Base-by-base conservation (phyloP, 2,329 filamentous ascomycete genomes). In the Penicillium palitans region DNA sequence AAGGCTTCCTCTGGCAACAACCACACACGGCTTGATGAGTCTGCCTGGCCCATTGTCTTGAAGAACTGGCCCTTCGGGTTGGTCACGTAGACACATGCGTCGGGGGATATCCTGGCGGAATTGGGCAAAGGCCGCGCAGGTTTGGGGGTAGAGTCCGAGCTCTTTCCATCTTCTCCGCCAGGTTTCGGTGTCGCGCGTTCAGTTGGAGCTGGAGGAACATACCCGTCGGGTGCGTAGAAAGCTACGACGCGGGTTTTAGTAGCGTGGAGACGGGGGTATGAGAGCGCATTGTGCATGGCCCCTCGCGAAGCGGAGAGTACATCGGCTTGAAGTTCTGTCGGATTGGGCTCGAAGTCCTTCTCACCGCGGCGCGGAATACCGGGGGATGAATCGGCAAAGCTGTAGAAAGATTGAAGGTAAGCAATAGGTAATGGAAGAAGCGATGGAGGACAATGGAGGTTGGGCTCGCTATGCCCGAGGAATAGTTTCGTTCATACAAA, bases 341-440 rank as follows among this genome's bases (percentile, higher is more conserved):
- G 90, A 76, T 98, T 92, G 29, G 90, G 88, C 77, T 98, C 95
- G 74, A 97, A 99, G 78, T 99, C 95, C 76, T 99, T 99, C 74
- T 96, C 92, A 60, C 95, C 95, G 63, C 92, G 91, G 65, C 93
- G 92, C 37, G 96, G 91, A 12, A 93, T 83, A 66, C 86, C 66
- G 17, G 73, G 61, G 57, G 74, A 67, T 29, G 68, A 61, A 40
- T 75, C 74, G 48, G 73, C 65, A 44, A 74, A 64, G 33, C 74
- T 76, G 55, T 12, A 25, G 10, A 13, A 17, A 35, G 15, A 27
- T 63, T 19, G 39, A 75, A 9, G 82, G 82, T 44, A 81, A 21
- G 45, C 27, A 29, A 33, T 24, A 6, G 9, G 15, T 13, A 24
- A 33, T 45, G 24, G 7, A 21, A 33, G 35, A 41, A 35, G 53